These are phyloP conservation scores for Phaffia tasmanica DNA, from an alignment of 768 basidiomycete species.

Conservation along the genomic window DNA sequence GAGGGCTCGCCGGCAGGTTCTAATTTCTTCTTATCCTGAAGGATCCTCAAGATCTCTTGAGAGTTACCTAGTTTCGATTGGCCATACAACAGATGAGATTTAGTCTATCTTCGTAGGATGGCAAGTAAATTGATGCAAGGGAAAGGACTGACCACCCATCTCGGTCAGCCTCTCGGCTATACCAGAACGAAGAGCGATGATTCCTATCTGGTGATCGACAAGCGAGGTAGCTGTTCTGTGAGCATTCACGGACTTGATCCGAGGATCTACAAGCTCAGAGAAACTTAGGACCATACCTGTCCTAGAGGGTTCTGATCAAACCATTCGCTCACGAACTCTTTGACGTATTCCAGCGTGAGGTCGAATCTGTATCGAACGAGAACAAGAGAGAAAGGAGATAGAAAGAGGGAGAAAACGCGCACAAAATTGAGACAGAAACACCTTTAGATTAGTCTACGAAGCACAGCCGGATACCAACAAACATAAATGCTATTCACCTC, in stretches of 20 bases:
- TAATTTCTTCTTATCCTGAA: slow-evolving; percentile 68
- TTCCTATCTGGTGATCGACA: slow-evolving; percentile 51
- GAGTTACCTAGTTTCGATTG: slow-evolving; percentile 59
- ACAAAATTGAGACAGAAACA: neutral
- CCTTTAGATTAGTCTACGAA: neutral
- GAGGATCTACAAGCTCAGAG: neutral
- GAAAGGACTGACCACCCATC: slow-evolving; percentile 65
- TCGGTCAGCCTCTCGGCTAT: slow-evolving; percentile 80
- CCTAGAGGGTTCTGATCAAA: slow-evolving; percentile 99
- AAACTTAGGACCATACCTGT: slow-evolving; percentile 41
- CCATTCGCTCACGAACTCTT: slow-evolving; percentile 90
- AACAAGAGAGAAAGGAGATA: neutral
- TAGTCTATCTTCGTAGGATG: neutral
- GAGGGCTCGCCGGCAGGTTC: slow-evolving; percentile 88
- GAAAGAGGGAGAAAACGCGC: neutral
- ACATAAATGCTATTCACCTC: slow-evolving; percentile 28
- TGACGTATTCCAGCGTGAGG: slow-evolving; percentile 73
- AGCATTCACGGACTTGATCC: neutral
- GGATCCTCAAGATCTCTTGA: slow-evolving; percentile 76
- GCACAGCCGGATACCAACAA: no score
- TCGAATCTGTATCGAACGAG: slow-evolving; percentile 53
- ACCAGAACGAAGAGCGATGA: slow-evolving; percentile 85
- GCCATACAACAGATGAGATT: neutral
- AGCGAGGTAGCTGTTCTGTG: neutral
- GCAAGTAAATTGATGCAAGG: neutral